Evolutionary conservation across 2,329 filamentous ascomycete genomes (phyloP).

Genomic region (Fusarium udum): DNA sequence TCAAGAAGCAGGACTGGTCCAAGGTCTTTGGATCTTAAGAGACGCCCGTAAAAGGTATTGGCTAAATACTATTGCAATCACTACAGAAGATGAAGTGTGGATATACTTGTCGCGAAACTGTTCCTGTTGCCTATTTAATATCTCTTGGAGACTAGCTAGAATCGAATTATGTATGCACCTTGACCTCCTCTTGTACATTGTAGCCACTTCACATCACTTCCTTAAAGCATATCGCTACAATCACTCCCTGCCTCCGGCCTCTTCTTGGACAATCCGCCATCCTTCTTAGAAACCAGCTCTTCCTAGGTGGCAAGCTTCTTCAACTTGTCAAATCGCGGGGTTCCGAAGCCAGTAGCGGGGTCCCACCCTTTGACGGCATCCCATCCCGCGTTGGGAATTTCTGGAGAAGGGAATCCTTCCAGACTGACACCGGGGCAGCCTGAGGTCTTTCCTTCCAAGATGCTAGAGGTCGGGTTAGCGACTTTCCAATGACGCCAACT

Average conservation of each 20-base stretch:
- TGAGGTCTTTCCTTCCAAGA: constrained; percentile 46
- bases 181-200: background rate
- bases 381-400: constrained; percentile 44
- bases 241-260: background rate
- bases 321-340: constrained; percentile 55
- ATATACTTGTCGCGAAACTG: no score
- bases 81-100: background rate
- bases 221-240: background rate
- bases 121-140: background rate
- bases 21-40: constrained; percentile 7
- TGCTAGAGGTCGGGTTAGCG: constrained; percentile 37
- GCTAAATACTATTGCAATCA: no score
- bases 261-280: background rate
- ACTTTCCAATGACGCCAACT: background rate
- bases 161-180: background rate
- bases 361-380: constrained; percentile 49
- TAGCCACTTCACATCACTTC: no score
- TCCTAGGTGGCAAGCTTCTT: constrained; percentile 25
- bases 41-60: no score
- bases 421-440: constrained; percentile 47
- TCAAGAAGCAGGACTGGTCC: constrained; percentile 27
- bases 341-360: constrained; percentile 55
- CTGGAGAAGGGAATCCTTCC: constrained; percentile 39
- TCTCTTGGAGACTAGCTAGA: background rate
- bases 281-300: background rate